Evolutionary conservation across 2,329 filamentous ascomycete species (phyloP).

Genomic region (Colletotrichum euphorbiae): DNA sequence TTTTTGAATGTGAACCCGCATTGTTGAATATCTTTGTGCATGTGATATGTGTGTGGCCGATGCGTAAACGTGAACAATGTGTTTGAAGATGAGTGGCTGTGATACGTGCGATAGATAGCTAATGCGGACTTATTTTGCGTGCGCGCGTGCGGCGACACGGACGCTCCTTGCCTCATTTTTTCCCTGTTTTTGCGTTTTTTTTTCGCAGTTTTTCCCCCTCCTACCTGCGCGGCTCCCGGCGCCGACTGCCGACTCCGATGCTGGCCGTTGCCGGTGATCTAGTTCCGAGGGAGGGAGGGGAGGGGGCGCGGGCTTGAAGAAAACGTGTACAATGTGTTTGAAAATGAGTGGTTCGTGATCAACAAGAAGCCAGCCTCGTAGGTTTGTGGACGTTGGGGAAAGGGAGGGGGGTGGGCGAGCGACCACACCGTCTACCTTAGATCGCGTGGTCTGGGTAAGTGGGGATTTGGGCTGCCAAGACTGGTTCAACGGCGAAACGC

Average conservation of each 20-base stretch:
- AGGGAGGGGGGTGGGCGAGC: background rate
- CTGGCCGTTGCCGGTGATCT: no score
- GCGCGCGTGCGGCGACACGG: background rate
- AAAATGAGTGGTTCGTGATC: conserved; percentile 21
- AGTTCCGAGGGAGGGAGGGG: no score
- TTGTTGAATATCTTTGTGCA: conserved; percentile 20
- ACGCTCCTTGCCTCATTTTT: background rate
- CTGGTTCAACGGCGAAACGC: conserved; percentile 30
- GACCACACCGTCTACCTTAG: no score
- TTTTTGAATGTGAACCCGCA: conserved; percentile 28
- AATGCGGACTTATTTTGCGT: background rate
- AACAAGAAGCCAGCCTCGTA: conserved; percentile 20
- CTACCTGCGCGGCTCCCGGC: no score
- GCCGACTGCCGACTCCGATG: no score
- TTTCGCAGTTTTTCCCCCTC: background rate
- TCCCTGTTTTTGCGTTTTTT: no score
- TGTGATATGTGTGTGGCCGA: conserved; percentile 15
- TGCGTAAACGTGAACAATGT: conserved; percentile 28
- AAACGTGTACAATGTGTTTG: conserved; percentile 24
- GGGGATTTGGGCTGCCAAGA: conserved; percentile 17
- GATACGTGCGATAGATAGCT: conserved; percentile 16
- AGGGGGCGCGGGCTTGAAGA: background rate
- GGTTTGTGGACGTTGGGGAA: conserved; percentile 16
- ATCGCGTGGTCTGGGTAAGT: background rate
- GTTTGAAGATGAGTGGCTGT: conserved; percentile 28